Base-by-base conservation (phyloP, 2,329 filamentous ascomycete genomes). In the Curvularia verruculosa region DNA sequence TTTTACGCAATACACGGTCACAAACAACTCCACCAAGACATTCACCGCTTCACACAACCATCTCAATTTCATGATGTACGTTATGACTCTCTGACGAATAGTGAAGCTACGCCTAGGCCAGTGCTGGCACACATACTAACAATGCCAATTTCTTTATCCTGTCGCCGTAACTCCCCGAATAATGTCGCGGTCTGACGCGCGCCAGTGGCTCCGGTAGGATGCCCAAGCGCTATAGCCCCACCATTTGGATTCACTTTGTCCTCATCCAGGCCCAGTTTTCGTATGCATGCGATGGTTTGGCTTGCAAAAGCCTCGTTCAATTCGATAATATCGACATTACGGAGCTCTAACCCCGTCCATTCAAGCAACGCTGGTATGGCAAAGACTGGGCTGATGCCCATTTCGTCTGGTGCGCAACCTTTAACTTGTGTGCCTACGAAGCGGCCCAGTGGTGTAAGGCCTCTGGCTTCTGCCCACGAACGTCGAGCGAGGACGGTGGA, bases 301-400 rank as follows among this genome's bases (percentile, higher is more conserved):
- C 90, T 95, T 31, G 93, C 94, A 71, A 98, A 98, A 1, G 95
- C 94, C 83, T 98, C 94, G 80, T 98, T 98, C 73, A 99, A 79
- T 84, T 98, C 94, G 66, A 94, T 83, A 46, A 98, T 84, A 73
- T 98, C 95, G 59, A 95, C 85, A 70, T 98, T 94, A 57, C 88
- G 85, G 53, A 96, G 82, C 31, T 84, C 86, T 59, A 98, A 79
- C 76, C 88, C 86, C 81, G 88, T 87, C 80, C 94, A 89, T 72
- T 81, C 80, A 47, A 97, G 85, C 45, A 98, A 85, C 84, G 97
- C 97, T 60, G 85, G 85, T 60, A 88, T 86, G n/a, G 85, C 85
- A 56, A 83, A 79, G 49, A 87, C 87, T 40, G 91, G 91, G 52
- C 90, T 90, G 65, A 97, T 96, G 60, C 94, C 95, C 95, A 99